Evolutionary conservation across 345 rosid species (phyloP), one percentile per base, ranked within the genome.

Genomic region (Garcia nutans): DNA sequence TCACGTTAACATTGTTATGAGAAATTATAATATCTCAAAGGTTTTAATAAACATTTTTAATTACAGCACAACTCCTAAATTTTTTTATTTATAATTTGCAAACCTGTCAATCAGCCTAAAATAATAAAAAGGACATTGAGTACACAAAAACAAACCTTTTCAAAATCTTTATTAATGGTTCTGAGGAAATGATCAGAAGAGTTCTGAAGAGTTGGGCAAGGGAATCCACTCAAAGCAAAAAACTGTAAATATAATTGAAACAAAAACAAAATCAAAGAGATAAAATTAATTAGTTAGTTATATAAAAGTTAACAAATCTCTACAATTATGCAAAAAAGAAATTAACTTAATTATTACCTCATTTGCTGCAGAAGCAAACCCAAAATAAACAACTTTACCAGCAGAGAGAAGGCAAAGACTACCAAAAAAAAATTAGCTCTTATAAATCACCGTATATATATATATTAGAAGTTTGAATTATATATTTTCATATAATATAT

Each of bases 101-200:
- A 45, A 45, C 12, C 8, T n/a, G n/a, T n/a, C 49, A 33, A 3
- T 50, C 11, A 12, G 55, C 55, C 55, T 50, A 50, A 50, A 52
- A 54, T 13, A 54, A 15, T 3, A 15, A 4, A 17, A 54, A 16
- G 6, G 19, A 54, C 20, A 13, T 15, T 15, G 57, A 62, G 16
- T 62, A n/a, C 31, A 31, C 10, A 62, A 24, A 10, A 4, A 8
- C 37, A 17, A 13, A 88, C 91, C 83, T n/a, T 49, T 12, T 86
- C 82, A 24, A 88, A 88, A 73, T 88, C 91, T 50, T 74, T 81
- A 66, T 88, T 86, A 26, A 86, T 82, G 49, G 85, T 84, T 74
- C 79, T 81, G 56, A 84, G 85, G 70, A 82, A 87, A 63, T 87
- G 87, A 77, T 87, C 87, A 37, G 87, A 83, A 10, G 89, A 87